Conservation (phyloP, 371 early-diverging fungal species). For the Mucor irregularis region DNA sequence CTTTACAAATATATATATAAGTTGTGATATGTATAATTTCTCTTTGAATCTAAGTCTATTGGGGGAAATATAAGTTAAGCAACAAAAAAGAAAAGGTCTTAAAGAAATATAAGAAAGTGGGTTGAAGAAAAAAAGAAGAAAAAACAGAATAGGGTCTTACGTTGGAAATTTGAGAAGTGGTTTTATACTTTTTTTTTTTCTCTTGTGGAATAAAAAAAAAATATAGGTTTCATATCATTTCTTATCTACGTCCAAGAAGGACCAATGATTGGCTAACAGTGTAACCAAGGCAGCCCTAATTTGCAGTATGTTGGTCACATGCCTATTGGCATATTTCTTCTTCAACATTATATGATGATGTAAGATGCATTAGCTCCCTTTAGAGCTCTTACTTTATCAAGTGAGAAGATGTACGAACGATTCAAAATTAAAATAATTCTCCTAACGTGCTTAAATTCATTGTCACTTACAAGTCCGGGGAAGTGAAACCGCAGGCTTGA, state of each 20-base stretch:
- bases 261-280: constrained; percentile 20
- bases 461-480: no score
- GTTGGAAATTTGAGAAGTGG: background rate
- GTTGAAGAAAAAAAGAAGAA: background rate
- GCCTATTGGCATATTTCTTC: background rate
- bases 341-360: no score
- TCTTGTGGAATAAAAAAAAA: constrained; percentile 2
- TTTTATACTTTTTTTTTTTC: constrained; percentile 4
- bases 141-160: background rate
- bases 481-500: no score
- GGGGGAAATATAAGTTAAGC: no score
- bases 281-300: constrained; percentile 6
- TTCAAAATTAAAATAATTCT: background rate
- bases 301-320: constrained; percentile 14
- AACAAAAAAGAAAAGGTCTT: no score
- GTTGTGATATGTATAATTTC: no score
- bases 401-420: no score
- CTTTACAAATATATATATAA: no score
- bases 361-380: no score
- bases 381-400: no score
- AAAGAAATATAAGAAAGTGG: background rate
- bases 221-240: constrained; percentile 21
- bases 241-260: constrained; percentile 21
- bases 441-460: background rate
- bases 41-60: no score